These are phyloP conservation scores for Blastocystis sp. DNA, from an alignment of 352 stramenopile genomes.

Conservation along the genomic window DNA sequence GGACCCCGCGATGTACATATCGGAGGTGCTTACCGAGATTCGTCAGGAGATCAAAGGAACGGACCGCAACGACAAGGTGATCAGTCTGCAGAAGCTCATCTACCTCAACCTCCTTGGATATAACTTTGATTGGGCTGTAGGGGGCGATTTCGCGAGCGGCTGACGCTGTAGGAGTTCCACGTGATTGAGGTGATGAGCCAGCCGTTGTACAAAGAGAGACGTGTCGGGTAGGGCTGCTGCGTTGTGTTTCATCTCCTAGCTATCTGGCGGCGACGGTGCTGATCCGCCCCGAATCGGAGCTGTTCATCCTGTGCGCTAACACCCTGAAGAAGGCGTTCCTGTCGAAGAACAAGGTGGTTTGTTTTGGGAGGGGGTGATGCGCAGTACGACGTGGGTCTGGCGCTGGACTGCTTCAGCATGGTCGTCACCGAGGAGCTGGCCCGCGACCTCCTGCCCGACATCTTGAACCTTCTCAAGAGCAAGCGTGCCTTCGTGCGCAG, in stretches of 20 bases:
- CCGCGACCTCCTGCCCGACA: conserved; percentile 84
- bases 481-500: conserved; percentile 93
- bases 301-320: conserved; percentile 96
- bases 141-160: neutral
- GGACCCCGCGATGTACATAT: conserved; percentile 92
- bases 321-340: conserved; percentile 93
- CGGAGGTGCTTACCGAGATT: conserved; percentile 91
- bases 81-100: conserved; percentile 93
- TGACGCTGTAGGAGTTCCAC: conserved; percentile 78
- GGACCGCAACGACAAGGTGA: conserved; percentile 91
- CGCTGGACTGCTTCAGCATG: conserved; percentile 96
- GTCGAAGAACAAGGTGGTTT: conserved; percentile 76
- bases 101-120: conserved; percentile 75
- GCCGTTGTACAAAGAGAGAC: conserved; percentile 87
- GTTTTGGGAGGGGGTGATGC: conserved; percentile 30
- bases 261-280: conserved; percentile 83
- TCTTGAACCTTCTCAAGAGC: conserved; percentile 86
- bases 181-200: conserved; percentile 93
- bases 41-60: conserved; percentile 92
- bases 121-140: conserved; percentile 11
- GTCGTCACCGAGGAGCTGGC: conserved; percentile 94
- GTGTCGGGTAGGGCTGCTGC: conserved; percentile 48
- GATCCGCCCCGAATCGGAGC: conserved; percentile 82
- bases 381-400: conserved; percentile 89
- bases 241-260: conserved; percentile 73